Percentiles rank a stretch among this genome's conserved stretches.
These are phyloP conservation scores for Rutstroemia sp. DNA, from an alignment of 2,329 filamentous ascomycete species.

Conservation along the genomic window DNA sequence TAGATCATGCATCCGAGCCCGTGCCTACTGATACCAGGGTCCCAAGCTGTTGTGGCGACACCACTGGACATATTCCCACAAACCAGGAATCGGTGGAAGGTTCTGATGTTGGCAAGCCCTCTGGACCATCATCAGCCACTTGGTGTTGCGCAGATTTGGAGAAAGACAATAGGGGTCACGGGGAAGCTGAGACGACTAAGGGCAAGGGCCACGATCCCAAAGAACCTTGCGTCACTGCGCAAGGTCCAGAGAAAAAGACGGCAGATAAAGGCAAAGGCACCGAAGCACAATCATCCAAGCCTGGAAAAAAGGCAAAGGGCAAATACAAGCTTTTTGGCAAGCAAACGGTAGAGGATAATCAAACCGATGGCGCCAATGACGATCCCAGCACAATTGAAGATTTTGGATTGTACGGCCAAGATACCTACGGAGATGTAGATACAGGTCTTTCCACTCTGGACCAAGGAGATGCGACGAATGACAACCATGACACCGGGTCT, in stretches of 20 bases:
- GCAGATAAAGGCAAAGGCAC: not conserved
- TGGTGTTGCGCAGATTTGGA: no score
- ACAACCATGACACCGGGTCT: not conserved
- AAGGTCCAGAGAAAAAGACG: not conserved
- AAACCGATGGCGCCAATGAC: not conserved
- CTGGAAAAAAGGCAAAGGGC: not conserved
- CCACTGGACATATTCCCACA: not conserved
- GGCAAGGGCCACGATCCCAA: no score
- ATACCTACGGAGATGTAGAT: not conserved
- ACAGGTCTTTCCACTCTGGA: not conserved
- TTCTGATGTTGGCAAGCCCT: no score
- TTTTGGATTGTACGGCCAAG: not conserved
- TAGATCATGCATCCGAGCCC: not conserved
- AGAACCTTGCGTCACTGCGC: not conserved
- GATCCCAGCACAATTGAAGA: not conserved
- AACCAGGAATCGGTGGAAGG: no score
- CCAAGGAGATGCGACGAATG: conserved; percentile 11
- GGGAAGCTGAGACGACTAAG: no score
- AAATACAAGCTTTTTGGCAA: not conserved
- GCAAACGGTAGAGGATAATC: not conserved
- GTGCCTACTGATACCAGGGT: not conserved
- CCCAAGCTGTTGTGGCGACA: conserved; percentile 6
- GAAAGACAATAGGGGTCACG: no score
- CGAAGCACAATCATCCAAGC: not conserved
- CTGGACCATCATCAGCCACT: no score